Evolutionary conservation across 2,329 filamentous ascomycete genomes (phyloP).

Genomic region (Botrytis pseudocinerea): DNA sequence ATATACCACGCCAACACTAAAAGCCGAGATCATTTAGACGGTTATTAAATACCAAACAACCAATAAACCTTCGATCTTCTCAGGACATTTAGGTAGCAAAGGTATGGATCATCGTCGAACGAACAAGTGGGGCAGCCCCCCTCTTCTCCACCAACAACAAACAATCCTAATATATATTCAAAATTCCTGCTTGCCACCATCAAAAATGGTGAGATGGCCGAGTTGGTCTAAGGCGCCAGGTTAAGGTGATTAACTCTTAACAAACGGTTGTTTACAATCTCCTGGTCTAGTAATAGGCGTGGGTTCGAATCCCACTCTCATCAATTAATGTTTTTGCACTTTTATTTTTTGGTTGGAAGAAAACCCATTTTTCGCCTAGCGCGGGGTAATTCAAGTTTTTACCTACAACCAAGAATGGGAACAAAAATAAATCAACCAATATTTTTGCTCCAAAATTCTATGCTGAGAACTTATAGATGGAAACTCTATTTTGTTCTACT

Average conservation of each 20-base stretch:
- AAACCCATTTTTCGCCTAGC: background rate
- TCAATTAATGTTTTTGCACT: background rate
- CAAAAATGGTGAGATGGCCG: background rate
- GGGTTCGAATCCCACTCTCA: conserved; percentile 17
- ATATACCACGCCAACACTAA: background rate
- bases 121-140: background rate
- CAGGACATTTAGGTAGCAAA: background rate
- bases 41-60: background rate
- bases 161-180: fast-evolving
- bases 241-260: background rate
- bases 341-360: background rate
- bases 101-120: background rate
- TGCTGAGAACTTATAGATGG: background rate
- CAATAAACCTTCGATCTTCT: background rate
- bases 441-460: background rate
- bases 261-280: background rate
- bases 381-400: background rate
- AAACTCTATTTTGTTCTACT: background rate
- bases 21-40: background rate
- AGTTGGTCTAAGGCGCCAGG: conserved; percentile 17
- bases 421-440: background rate
- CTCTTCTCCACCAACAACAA: background rate
- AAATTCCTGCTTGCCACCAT: fast-evolving
- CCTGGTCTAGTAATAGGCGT: conserved; percentile 15
- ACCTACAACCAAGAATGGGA: background rate